These are phyloP conservation scores for Penicillium pancosmium DNA, from an alignment of 495 filamentous ascomycete genomes.

Conservation along the genomic window DNA sequence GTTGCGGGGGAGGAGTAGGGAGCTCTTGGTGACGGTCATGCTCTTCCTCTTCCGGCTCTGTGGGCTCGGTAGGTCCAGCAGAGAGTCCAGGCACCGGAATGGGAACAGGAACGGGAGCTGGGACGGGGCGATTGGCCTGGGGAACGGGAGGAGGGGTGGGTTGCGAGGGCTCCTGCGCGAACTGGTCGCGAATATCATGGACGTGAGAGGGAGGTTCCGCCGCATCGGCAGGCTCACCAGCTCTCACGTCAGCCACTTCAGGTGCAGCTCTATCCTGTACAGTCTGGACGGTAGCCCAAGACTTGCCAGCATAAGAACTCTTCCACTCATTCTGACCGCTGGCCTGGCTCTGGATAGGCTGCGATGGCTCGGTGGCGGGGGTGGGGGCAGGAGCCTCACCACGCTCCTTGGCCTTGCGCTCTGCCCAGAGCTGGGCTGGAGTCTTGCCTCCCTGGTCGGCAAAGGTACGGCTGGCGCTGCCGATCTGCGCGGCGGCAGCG, in stretches of 20 bases:
- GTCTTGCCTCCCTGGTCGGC: conserved; percentile 95
- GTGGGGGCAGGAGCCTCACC: conserved; percentile 48
- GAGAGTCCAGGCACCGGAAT: conserved; percentile 76
- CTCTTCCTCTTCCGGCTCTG: conserved; percentile 49
- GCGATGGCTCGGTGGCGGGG: conserved; percentile 47
- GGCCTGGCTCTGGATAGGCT: conserved; percentile 59
- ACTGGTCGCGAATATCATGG: conserved; percentile 72
- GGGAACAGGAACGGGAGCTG: conserved; percentile 32
- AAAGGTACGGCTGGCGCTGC: conserved; percentile 86
- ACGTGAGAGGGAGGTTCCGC: conserved; percentile 61
- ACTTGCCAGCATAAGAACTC: conserved; percentile 85
- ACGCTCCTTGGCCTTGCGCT: conserved; percentile 86
- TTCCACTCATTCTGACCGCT: conserved; percentile 81
- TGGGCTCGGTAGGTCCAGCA: conserved; percentile 49
- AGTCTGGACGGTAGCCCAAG: conserved; percentile 82
- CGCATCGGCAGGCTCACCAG: conserved; percentile 47
- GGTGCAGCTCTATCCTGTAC: conserved; percentile 65
- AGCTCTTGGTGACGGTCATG: conserved; percentile 43
- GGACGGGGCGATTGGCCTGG: conserved; percentile 14
- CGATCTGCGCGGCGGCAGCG: conserved; percentile 61
- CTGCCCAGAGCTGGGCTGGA: conserved; percentile 94
- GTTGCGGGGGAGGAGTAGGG: conserved; percentile 59
- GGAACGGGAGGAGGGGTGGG: conserved; percentile 13
- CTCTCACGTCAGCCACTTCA: conserved; percentile 60
- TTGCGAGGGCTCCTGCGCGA: conserved; percentile 56